Evolutionary conservation across 2,329 filamentous ascomycete species (phyloP).

Genomic region (Emmonsia crescens): DNA sequence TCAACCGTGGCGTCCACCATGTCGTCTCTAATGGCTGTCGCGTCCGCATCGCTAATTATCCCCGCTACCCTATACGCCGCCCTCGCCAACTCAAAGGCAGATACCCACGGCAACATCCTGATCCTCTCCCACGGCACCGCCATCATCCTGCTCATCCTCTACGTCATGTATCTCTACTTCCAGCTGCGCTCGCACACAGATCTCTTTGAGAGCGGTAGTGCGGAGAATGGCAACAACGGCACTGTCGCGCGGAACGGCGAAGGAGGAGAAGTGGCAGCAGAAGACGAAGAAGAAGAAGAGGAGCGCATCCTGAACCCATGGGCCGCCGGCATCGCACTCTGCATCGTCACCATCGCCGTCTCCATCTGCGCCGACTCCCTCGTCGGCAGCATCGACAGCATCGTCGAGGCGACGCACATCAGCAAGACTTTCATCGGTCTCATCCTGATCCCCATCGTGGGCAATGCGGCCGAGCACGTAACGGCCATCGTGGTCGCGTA

Average conservation of each 20-base stretch:
- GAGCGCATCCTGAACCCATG: conserved; percentile 49
- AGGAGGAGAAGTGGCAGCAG: conserved; percentile 12
- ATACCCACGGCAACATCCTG: conserved; percentile 45
- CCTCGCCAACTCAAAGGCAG: conserved; percentile 37
- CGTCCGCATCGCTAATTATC: conserved; percentile 67
- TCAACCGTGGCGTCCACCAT: conserved; percentile 41
- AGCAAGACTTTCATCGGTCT: conserved; percentile 74
- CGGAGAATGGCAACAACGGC: conserved; percentile 18
- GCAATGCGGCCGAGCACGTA: conserved; percentile 71
- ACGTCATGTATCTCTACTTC: conserved; percentile 67
- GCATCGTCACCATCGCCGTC: conserved; percentile 59
- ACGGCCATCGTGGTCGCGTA: conserved; percentile 69
- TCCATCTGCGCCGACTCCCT: conserved; percentile 66
- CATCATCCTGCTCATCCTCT: conserved; percentile 63
- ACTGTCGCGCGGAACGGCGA: background rate
- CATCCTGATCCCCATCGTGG: conserved; percentile 68
- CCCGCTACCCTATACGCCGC: conserved; percentile 64
- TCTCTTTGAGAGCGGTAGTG: conserved; percentile 49
- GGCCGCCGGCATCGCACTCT: conserved; percentile 55
- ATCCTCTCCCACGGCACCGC: conserved; percentile 65
- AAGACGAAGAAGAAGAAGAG: conserved; percentile 32
- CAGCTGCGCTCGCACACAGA: conserved; percentile 64
- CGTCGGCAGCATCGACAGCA: conserved; percentile 62
- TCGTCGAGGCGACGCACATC: conserved; percentile 59
- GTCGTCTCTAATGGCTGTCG: conserved; percentile 62